Evolutionary conservation across 2,329 filamentous ascomycete species (phyloP), one percentile per base, ranked within the genome.

Genomic region (Phaeosphaeriaceae sp.): DNA sequence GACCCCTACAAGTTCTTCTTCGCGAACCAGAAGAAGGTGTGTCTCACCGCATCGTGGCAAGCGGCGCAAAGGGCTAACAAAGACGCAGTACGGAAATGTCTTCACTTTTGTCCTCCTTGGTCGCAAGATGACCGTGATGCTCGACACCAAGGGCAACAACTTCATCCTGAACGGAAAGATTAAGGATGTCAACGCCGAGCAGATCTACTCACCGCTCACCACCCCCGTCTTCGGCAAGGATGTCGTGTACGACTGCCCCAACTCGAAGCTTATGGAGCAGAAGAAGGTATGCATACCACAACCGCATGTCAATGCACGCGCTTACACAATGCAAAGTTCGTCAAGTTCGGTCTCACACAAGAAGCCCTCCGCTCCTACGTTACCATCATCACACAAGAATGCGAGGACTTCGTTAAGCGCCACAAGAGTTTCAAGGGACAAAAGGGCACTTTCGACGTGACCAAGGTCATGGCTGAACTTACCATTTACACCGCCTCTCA

Each of bases 241-340:
- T 80, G 92, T 96, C 24, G 91, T 96, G 53, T 96, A 96, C 75
- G 92, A 96, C 76, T 95, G 92, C 80, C 91, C 92, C 44, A 96
- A 96, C 76, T 84, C 91, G 57, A 96, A 96, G 80, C 86, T 96
- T 73, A 96, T 96, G 92, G 92, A 96, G 81, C 92, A 96, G 83
- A 96, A 96, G 84, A 95, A 94, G 87, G 91, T 93, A 76, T 62
- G 79, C 55, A 48, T 46, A 19, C 1, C 9, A 4, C 25, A 40
- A 2, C 3, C 3, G 7, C 3, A 22, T n/a, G 24, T 7, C 4
- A 15, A 11, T 21, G 21, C 10, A 45, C 42, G 47, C 0, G 44
- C 62, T 68, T 40, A 71, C 53, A 19, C 31, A 17, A 9, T 21
- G 1, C 7, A 22, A 69, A 87, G 89, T 92, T 93, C 73, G 91